Base-by-base conservation (phyloP, 148 eudicot species). In the Silene conica region DNA sequence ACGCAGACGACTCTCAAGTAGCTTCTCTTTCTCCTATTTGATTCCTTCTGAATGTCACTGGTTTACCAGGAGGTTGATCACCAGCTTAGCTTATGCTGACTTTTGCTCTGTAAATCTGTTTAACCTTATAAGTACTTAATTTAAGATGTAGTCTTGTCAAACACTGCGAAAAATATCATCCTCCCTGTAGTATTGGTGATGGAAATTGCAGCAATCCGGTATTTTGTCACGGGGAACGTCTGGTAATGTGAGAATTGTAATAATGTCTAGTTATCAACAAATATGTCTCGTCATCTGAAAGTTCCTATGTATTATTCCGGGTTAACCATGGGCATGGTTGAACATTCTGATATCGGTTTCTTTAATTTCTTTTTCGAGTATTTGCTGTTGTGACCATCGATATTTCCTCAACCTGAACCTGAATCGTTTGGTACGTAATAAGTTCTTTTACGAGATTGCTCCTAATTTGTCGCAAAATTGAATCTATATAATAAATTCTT, bases 11-110 rank as follows among this genome's bases (percentile, higher is more conserved):
- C 70, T 84, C 90, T 67, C 89, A 86, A 70, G 78, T 83, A 62
- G 97, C 87, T 61, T 76, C 83, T 67, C 71, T 88, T 57, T 82
- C 86, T 62, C 89, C 86, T 43, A 55, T 89, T 70, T 90, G 84
- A 89, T 26, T 52, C 11, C 9, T 2, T 25, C 55, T 26, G 20
- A 13, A 5, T 41, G 14, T 68, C 56, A 43, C 61, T 15, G 16
- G 61, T 73, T 26, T 38, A 12, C 1, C 55, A 20, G 56, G 67
- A 69, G 68, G 61, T 45, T 70, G 71, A 54, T 31, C 55, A 15
- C 71, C 67, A 10, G 38, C 28, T 56, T n/a, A 21, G 22, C 26
- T 63, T 38, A n/a, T 64, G 41, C 12, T 21, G n/a, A 31, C 22
- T 63, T 20, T 52, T 68, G 69, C 5, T 22, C 23, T 77, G 70